phyloP scores from a whole-genome alignment of 2,329 filamentous ascomycete species.

The Ceratocystiopsis minuta region DNA sequence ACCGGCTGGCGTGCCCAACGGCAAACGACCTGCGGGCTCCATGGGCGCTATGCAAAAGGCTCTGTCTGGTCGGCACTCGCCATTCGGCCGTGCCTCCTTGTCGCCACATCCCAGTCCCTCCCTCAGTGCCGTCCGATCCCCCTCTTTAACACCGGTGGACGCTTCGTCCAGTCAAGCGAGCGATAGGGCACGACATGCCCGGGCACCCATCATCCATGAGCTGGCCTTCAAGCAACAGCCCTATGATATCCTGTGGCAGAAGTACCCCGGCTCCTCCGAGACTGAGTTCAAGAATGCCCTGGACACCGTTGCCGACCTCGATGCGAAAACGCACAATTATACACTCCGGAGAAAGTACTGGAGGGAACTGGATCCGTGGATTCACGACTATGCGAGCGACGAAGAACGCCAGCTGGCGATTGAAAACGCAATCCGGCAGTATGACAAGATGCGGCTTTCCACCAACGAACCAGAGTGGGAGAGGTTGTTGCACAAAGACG shows the following conservation, averaged over 20 bases:
- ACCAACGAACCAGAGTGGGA: slow-evolving; percentile 42
- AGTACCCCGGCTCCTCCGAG: slow-evolving; percentile 29
- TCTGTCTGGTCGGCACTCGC: slow-evolving; percentile 7
- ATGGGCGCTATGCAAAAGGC: slow-evolving; percentile 10
- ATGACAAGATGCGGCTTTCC: slow-evolving; percentile 39
- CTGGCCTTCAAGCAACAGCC: slow-evolving; percentile 35
- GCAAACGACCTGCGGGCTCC: slow-evolving; percentile 9
- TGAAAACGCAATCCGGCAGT: slow-evolving; percentile 41
- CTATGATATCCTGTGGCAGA: slow-evolving; percentile 28
- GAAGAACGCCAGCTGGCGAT: slow-evolving; percentile 41
- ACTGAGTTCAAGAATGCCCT: slow-evolving; percentile 36
- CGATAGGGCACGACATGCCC: slow-evolving; percentile 25
- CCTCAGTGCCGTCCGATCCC: slow-evolving; percentile 35
- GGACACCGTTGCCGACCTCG: slow-evolving; percentile 39
- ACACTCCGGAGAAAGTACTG: slow-evolving; percentile 37
- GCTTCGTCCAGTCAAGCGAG: slow-evolving; percentile 35
- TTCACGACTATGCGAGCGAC: slow-evolving; percentile 34
- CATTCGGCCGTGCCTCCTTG: slow-evolving; percentile 7
- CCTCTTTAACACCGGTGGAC: slow-evolving; percentile 29
- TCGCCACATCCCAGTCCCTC: slow-evolving; percentile 30
- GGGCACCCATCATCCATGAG: slow-evolving; percentile 38
- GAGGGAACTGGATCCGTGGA: slow-evolving; percentile 48
- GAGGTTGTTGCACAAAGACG: slow-evolving; percentile 35
- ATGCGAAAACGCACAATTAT: slow-evolving; percentile 31
- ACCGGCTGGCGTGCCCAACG: slow-evolving; percentile 7